phyloP scores from a whole-genome alignment of 116 monocot genomes.

The Dioscorea cayenensis region DNA sequence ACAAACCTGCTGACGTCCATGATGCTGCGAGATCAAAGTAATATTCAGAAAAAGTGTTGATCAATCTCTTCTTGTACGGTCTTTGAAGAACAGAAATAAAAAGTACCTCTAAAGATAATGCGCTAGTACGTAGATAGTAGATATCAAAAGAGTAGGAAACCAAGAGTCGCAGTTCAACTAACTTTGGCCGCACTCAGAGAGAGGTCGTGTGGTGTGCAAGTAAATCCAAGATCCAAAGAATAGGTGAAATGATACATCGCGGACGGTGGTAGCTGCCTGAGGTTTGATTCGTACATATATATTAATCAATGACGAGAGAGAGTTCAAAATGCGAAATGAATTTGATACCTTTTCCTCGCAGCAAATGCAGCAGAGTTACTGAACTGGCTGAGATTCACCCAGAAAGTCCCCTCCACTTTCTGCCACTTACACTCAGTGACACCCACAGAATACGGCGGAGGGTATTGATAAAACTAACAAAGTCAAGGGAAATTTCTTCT shows the following conservation, averaged over 20 bases:
- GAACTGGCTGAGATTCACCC: slow-evolving; percentile 96
- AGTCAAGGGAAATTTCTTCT: slow-evolving; percentile 29
- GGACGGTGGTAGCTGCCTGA: slow-evolving; percentile 73
- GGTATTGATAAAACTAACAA: slow-evolving; percentile 75
- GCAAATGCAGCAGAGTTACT: slow-evolving; percentile 93
- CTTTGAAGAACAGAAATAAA: slow-evolving; percentile 68
- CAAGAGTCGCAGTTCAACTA: slow-evolving; percentile 15
- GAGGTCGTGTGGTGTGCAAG: slow-evolving; percentile 54
- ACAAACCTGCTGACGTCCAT: slow-evolving; percentile 78
- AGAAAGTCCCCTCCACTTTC: slow-evolving; percentile 93
- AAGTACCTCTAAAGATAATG: slow-evolving; percentile 61
- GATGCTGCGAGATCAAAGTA: slow-evolving; percentile 83
- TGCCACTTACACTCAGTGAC: slow-evolving; percentile 55
- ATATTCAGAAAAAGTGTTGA: slow-evolving; percentile 73
- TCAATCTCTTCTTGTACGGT: slow-evolving; percentile 84
- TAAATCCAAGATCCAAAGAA: slow-evolving; percentile 88
- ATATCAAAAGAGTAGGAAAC: not conserved
- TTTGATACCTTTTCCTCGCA: slow-evolving; percentile 79
- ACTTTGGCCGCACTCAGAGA: slow-evolving; percentile 86
- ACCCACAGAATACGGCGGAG: slow-evolving; percentile 64
- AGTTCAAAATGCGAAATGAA: not conserved
- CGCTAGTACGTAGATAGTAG: too few species aligned
- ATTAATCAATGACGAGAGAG: not conserved
- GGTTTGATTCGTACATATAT: slow-evolving; percentile 61
- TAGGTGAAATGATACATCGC: slow-evolving; percentile 80